Evolutionary conservation across 164 flowering plant species (phyloP), one percentile per base, ranked within the genome.

Genomic region (Chloranthus sessilifolius): DNA sequence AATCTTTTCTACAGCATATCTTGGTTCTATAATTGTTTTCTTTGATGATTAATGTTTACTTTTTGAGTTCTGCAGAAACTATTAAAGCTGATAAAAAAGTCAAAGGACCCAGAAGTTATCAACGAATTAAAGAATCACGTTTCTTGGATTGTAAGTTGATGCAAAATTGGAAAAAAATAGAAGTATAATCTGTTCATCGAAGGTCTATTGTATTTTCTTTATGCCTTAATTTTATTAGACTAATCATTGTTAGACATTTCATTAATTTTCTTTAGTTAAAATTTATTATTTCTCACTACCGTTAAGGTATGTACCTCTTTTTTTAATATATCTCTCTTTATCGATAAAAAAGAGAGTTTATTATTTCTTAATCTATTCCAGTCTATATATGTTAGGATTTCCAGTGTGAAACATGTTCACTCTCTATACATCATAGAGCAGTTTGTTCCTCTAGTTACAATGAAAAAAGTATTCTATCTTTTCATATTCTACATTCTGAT

Each of bases 111-210:
- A 10, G 38, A 72, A 49, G 72, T 53, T 22, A 56, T 53, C 47
- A 64, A 64, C 19, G 81, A 79, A 24, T 55, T 83, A 37, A 78
- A 79, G 63, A 56, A 58, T 41, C 80, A 48, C 25, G 41, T 84
- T 53, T 56, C 85, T 47, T 78, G 80, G 80, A 81, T 90, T 59
- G 95, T 88, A 70, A 88, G 95, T 64, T 43, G 47, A 47, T 28
- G 27, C 38, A 35, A 5, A 9, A 23, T 12, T 48, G 2, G 38
- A 19, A 26, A 19, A 26, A 28, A 26, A 33, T 12, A n/a, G n/a
- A n/a, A n/a, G n/a, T n/a, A n/a, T n/a, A n/a, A n/a, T n/a, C n/a
- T n/a, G n/a, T n/a, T n/a, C n/a, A n/a, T n/a, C n/a, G n/a, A n/a
- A n/a, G n/a, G n/a, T n/a, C n/a, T n/a, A n/a, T n/a, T n/a, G n/a